Base-by-base conservation (phyloP, 2,329 filamentous ascomycete species). In the Talaromyces sp. region DNA sequence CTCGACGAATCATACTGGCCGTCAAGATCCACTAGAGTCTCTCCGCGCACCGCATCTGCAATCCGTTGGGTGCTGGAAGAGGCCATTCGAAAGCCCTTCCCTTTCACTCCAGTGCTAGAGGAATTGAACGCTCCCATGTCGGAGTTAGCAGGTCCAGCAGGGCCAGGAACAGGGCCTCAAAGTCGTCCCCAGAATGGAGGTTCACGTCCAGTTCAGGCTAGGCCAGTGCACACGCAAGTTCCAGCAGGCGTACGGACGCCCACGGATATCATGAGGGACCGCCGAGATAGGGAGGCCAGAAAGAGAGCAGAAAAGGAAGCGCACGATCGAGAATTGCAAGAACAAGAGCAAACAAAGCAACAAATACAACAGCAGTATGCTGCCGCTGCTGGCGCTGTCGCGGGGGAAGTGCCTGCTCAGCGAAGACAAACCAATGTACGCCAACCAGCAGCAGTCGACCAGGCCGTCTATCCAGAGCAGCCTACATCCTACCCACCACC, bases 91-190 rank as follows among this genome's bases (percentile, higher is more conserved):
- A 86, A 89, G 56, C 93, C 94, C 1, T 86, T 92, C 70, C 83
- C 88, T 58, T 96, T 98, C 79, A 96, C 93, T 8, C 85, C 91
- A 27, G 93, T 97, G 78, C 81, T 89, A 71, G 85, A 89, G 67
- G 95, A 99, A 83, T 91, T 96, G 82, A 90, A 91, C 85, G 91
- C 93, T 71, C 87, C 88, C 73, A 98, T 99, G 93, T 91, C 93
- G 71, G 93, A 97, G 77, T 84, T 97, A 72, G 84, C 87, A 74
- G 86, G 87, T 74, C 82, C 83, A 72, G 81, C 83, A 69, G 82
- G 84, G 71, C 79, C 77, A 60, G 74, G 73, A 64, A 69, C 76
- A 63, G 71, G 71, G 74, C 86, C 85, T 70, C 85, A 85, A 75
- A 84, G 81, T 67, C 83, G 85, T 71, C 78, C 81, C 53, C 81